Evolutionary conservation across 352 stramenopile species (phyloP), one percentile per base, ranked within the genome.

Genomic region (Phytophthora melonis): DNA sequence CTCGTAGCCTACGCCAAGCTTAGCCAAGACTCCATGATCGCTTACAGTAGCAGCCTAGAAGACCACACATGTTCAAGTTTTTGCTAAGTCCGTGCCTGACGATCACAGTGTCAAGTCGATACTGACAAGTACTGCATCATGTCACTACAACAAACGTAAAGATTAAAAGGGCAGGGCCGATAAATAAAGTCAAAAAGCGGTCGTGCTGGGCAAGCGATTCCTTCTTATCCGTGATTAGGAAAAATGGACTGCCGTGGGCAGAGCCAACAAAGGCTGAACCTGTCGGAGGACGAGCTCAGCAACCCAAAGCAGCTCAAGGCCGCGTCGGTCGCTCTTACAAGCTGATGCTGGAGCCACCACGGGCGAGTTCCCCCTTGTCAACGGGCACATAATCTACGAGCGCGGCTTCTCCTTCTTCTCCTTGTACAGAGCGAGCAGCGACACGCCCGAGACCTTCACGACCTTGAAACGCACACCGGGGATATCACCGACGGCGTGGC

Each of bases 341-440:
- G 18, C 25, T 73, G 62, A 53, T 49, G 23, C 54, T 34, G 57
- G 23, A 18, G 47, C 70, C n/a, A 52, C 30, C 34, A 66, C 63
- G 19, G 30, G 19, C 58, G 39, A 72, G 59, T 66, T 76, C 59
- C 71, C 30, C 50, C 54, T 27, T 43, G 47, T 68, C 54, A 16
- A 66, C 54, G 34, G 39, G 53, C 59, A 62, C 68, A 81, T 79
- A 78, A 85, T 93, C 94, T 98, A 98, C 76, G 94, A 98, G 94
- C 98, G 95, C 74, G 98, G 98, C 94, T 99, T 99, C 86, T 99
- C 98, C 97, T 99, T 99, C 97, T 99, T 99, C 86, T 99, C 92
- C 95, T 99, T 99, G 96, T 99, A 99, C 74, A 99, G 95, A 77
- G 98, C 98, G 75, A 99, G 97, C 71, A 99, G 95, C 64, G 93